phyloP scores from a whole-genome alignment of 352 stramenopile genomes.

The Pythium phragmiticola region DNA sequence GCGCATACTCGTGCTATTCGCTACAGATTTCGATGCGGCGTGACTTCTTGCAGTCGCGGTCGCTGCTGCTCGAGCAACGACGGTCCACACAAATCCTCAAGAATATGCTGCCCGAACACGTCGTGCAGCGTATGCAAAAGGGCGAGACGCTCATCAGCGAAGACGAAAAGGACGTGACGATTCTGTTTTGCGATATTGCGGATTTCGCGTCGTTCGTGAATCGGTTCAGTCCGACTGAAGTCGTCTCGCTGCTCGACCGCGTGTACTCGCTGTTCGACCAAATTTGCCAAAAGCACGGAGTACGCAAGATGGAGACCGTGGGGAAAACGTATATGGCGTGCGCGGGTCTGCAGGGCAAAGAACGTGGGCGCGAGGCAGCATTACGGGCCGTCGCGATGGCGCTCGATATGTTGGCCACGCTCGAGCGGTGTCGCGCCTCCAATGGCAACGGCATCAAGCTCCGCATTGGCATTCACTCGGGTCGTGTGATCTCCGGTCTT shows the following conservation, averaged over 20 bases:
- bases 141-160: conserved; percentile 81
- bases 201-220: conserved; percentile 83
- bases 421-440: conserved; percentile 68
- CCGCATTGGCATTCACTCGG: conserved; percentile 90
- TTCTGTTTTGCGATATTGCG: conserved; percentile 85
- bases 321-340: conserved; percentile 92
- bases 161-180: conserved; percentile 86
- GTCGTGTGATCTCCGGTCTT: conserved; percentile 84
- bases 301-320: conserved; percentile 93
- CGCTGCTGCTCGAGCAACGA: conserved; percentile 73
- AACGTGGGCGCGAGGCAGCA: conserved; percentile 69
- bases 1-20: conserved; percentile 75
- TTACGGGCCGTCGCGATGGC: conserved; percentile 75
- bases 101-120: conserved; percentile 84
- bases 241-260: conserved; percentile 86
- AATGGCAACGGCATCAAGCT: conserved; percentile 88
- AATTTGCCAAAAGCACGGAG: conserved; percentile 88
- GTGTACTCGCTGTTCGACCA: conserved; percentile 93
- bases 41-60: conserved; percentile 81
- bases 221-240: conserved; percentile 67
- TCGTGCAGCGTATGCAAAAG: conserved; percentile 84
- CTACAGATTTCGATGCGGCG: conserved; percentile 81
- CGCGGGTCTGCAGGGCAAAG: conserved; percentile 80
- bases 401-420: conserved; percentile 66
- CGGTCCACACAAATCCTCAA: conserved; percentile 82